These are phyloP conservation scores for Darksidea phi DNA, from an alignment of 495 filamentous ascomycete species.

Conservation along the genomic window DNA sequence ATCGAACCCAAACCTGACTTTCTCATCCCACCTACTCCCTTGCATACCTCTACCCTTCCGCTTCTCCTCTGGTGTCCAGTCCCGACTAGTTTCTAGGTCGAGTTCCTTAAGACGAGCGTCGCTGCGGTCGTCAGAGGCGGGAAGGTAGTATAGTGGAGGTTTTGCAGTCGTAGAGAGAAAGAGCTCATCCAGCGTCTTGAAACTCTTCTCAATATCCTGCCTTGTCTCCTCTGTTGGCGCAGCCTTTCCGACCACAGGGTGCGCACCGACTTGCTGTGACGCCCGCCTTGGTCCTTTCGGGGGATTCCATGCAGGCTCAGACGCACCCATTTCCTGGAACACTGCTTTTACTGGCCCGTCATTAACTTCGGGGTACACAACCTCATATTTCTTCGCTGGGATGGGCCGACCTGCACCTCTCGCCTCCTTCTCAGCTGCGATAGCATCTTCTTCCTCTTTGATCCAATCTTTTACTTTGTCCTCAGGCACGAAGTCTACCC, in stretches of 20 bases:
- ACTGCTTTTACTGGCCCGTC: conserved; percentile 53
- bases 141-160: conserved; percentile 47
- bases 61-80: conserved; percentile 36
- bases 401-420: conserved; percentile 45
- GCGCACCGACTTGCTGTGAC: not conserved
- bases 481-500: conserved; percentile 86
- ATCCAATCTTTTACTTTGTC: conserved; percentile 75
- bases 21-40: conserved; percentile 49
- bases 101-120: conserved; percentile 68
- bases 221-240: not conserved
- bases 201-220: conserved; percentile 18
- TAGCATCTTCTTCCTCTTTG: conserved; percentile 58
- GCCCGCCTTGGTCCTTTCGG: conserved; percentile 15
- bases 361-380: conserved; percentile 61
- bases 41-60: conserved; percentile 19
- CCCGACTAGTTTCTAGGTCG: conserved; percentile 53
- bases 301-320: conserved; percentile 14
- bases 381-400: conserved; percentile 62
- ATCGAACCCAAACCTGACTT: conserved; percentile 78
- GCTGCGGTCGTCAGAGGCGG: conserved; percentile 54
- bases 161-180: conserved; percentile 64
- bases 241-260: not conserved
- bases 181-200: conserved; percentile 58
- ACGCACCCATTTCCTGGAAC: conserved; percentile 39
- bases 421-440: conserved; percentile 21